A percentile compares a stretch with the other conserved stretches of the same genome.
Evolutionary conservation across 371 early-diverging fungal genomes (phyloP).

Genomic region (Umbelopsis sp.): DNA sequence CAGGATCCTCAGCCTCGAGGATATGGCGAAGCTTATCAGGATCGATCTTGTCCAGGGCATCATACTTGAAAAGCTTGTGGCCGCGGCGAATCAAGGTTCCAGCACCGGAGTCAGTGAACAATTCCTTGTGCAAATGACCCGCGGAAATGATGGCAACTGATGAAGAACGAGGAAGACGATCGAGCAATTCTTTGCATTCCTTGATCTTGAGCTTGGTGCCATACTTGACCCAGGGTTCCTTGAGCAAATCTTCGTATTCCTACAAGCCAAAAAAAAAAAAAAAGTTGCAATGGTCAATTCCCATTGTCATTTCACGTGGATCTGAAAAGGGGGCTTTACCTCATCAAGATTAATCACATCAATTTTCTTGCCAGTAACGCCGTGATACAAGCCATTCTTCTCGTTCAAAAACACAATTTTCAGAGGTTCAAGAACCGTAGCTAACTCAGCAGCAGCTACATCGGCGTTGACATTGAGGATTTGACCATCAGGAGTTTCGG

Average conservation of each 20-base stretch:
- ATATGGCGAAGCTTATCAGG: slow-evolving; percentile 83
- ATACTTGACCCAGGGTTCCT: slow-evolving; percentile 94
- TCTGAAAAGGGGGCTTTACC: slow-evolving; percentile 50
- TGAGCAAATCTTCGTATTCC: slow-evolving; percentile 81
- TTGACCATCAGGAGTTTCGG: slow-evolving; percentile 96
- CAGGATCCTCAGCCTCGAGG: slow-evolving; percentile 75
- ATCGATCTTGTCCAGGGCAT: slow-evolving; percentile 70
- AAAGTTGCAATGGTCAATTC: background rate
- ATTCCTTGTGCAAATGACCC: slow-evolving; percentile 93
- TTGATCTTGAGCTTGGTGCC: slow-evolving; percentile 95
- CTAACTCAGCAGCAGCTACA: slow-evolving; percentile 95
- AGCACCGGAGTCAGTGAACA: slow-evolving; percentile 95
- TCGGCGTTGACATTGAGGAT: slow-evolving; percentile 98
- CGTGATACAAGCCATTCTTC: slow-evolving; percentile 93
- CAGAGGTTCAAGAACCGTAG: slow-evolving; percentile 92
- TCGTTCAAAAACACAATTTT: slow-evolving; percentile 97
- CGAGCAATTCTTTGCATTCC: slow-evolving; percentile 94
- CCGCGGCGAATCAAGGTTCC: slow-evolving; percentile 96
- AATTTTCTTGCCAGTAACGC: slow-evolving; percentile 90
- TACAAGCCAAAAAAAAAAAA: slow-evolving; percentile 10
- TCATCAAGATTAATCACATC: slow-evolving; percentile 95
- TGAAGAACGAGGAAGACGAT: slow-evolving; percentile 91
- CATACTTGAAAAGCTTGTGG: slow-evolving; percentile 79
- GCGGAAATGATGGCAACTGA: slow-evolving; percentile 97
- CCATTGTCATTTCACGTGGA: background rate